Evolutionary conservation across 768 basidiomycete genomes (phyloP), one percentile per base, ranked within the genome.

Genomic region (Hydnomerulius pinastri): DNA sequence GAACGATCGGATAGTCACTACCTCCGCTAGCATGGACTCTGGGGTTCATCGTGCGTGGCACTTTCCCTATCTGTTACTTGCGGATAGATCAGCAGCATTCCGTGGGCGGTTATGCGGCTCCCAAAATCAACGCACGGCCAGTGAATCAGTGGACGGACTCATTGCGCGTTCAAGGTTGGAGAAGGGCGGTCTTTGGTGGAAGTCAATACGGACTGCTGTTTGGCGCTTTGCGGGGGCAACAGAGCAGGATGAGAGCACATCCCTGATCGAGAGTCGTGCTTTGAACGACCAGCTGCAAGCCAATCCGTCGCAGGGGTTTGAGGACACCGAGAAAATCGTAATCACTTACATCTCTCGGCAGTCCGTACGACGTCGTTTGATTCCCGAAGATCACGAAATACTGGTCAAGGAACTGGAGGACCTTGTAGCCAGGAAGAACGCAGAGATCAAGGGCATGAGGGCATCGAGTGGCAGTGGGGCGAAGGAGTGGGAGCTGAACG

Each of bases 321-420:
- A 76, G 18, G 68, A 75, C 56, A 79, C 77, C 0, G 65, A 77
- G 29, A 76, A 75, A 47, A 64, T 88, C 11, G 78, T 87, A 11
- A 81, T 91, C 51, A 86, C 85, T 9, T 92, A 92, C 59, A 81
- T 92, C 51, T 80, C 78, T 49, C 75, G 90, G 27, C 89, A 91
- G 67, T 68, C 68, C n/a, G 74, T 71, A 4, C 47, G 73, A 17
- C 69, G 81, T 17, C 80, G 76, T 60, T 64, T 90, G 47, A 68
- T 80, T 6, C 63, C 71, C 7, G 76, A 77, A 29, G 82, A 85
- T 53, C 86, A 90, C 56, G 67, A 72, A 0, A 66, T 57, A 12
- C 65, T 91, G 33, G 80, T 89, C 3, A 48, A 58, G 10, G 77
- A 77, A 30, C 60, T 91, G 29, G 54, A 76, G 42, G 78, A 74